These are phyloP conservation scores for Pichia paraexigua DNA, from an alignment of 805 yeast species.

Conservation along the genomic window DNA sequence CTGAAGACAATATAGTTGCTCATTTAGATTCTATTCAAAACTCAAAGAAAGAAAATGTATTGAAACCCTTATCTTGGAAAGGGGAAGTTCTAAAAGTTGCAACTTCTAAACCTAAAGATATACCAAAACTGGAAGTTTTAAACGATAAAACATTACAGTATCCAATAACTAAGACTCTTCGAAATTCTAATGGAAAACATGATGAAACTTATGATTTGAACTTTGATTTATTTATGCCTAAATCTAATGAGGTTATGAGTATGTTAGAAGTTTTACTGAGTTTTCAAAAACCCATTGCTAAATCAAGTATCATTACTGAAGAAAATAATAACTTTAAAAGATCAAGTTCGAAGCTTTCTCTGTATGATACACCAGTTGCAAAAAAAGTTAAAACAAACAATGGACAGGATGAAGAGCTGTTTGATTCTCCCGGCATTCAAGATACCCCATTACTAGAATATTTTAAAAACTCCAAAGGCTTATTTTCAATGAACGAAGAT, in stretches of 20 bases:
- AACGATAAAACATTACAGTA: conserved; percentile 29
- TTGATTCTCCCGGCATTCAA: conserved; percentile 14
- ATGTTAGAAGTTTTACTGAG: conserved; percentile 48
- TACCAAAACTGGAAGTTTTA: conserved; percentile 28
- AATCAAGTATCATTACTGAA: not conserved
- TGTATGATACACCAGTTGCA: not conserved
- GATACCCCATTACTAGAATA: conserved; percentile 10
- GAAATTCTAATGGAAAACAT: conserved; percentile 45
- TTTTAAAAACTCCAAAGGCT: conserved; percentile 2
- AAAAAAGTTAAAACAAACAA: not conserved
- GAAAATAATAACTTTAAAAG: not conserved
- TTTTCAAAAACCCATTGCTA: conserved; percentile 1
- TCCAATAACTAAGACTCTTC: conserved; percentile 43
- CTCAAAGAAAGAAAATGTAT: conserved; percentile 57
- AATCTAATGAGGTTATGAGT: conserved; percentile 23
- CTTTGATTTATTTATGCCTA: conserved; percentile 46
- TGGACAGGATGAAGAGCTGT: not conserved
- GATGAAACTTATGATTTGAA: conserved; percentile 55
- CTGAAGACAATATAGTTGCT: not conserved
- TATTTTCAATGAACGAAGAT: conserved; percentile 7
- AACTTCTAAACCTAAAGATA: not conserved
- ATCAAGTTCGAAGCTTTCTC: not conserved
- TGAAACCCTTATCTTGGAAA: conserved; percentile 49
- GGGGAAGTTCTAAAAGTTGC: conserved; percentile 52
- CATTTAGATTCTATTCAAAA: conserved; percentile 40